These are phyloP conservation scores for Neurospora sp. DNA, from an alignment of 495 filamentous ascomycete genomes.

Conservation along the genomic window DNA sequence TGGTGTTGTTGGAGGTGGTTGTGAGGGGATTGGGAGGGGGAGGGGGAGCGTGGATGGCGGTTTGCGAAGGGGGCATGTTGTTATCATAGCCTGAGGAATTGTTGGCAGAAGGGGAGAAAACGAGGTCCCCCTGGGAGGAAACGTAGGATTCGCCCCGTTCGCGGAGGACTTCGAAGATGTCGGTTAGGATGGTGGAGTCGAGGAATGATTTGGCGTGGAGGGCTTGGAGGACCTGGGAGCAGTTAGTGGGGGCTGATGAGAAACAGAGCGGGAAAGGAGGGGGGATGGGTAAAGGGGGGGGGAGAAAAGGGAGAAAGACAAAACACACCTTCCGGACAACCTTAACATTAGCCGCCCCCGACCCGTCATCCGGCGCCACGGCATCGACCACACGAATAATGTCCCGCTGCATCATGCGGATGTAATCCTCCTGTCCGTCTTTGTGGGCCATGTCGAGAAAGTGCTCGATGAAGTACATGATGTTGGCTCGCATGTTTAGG, in stretches of 20 bases:
- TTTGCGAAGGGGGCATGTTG: constrained; percentile 22
- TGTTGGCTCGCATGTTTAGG: constrained; percentile 96
- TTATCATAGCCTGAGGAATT: constrained; percentile 16
- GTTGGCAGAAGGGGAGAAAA: constrained; percentile 23
- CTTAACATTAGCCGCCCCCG: constrained; percentile 87
- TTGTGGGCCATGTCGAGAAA: constrained; percentile 78
- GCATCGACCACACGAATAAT: constrained; percentile 82
- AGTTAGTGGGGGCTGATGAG: too few species aligned
- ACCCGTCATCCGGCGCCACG: constrained; percentile 77
- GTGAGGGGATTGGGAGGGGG: not conserved
- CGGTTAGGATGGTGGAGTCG: constrained; percentile 52
- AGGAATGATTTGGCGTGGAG: constrained; percentile 60
- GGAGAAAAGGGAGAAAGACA: too few species aligned
- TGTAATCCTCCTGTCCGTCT: constrained; percentile 65
- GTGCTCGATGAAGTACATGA: constrained; percentile 97
- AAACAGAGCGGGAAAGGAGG: too few species aligned
- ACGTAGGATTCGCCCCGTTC: constrained; percentile 49
- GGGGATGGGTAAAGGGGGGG: too few species aligned
- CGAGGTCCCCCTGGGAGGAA: constrained; percentile 25
- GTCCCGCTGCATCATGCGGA: constrained; percentile 90
- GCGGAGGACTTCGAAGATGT: constrained; percentile 72
- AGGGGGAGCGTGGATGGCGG: constrained; percentile 3
- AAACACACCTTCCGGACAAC: constrained; percentile 63
- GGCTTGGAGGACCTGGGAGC: constrained; percentile 61
- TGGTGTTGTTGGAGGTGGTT: too few species aligned